Evolutionary conservation across 192 early-diverging fungal species (phyloP), one percentile per base, ranked within the genome.

Genomic region (Gamsiella multidivaricata): DNA sequence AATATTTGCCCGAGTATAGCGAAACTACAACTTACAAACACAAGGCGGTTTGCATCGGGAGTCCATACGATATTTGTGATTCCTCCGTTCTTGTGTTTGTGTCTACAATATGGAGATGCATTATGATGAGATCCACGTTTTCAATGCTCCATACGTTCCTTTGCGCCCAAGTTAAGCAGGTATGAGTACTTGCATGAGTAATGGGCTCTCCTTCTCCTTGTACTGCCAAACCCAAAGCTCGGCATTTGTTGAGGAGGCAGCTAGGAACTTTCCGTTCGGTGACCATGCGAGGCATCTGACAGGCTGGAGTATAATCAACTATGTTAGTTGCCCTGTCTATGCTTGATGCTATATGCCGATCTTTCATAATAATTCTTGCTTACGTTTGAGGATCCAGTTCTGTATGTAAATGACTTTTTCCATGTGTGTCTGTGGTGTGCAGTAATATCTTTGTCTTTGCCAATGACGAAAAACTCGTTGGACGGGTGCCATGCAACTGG

Each of bases 171-270:
- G 20, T 34, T 8, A 41, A 37, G 5, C 22, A 39, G 20, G 6
- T 36, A 9, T 10, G 34, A 17, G 8, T 22, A 26, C 65, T 29
- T 69, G 69, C 74, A 14, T 57, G 17, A 47, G 1, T 15, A 76
- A 34, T 12, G 88, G 73, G 9, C 70, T 49, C 9, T 82, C 70
- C 57, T 86, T 86, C 43, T 85, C 83, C 20, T 66, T 80, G 12
- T 85, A 82, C 41, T 91, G 85, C 93, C 93, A 94, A 25, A 94
- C 75, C 45, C 82, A 82, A n/a, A 90, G 54, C 10, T 87, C 66
- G 1, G 83, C 81, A 34, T 84, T 54, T 3, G 53, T 54, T 20
- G 71, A 68, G 0, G 84, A 79, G 0, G 89, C 81, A 2, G 86
- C 87, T 22, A 94, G 46, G 51, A 89, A 91, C 34, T 75, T 65